Evolutionary conservation across 371 early-diverging fungal genomes (phyloP).

Genomic region (Batkoa obscura): DNA sequence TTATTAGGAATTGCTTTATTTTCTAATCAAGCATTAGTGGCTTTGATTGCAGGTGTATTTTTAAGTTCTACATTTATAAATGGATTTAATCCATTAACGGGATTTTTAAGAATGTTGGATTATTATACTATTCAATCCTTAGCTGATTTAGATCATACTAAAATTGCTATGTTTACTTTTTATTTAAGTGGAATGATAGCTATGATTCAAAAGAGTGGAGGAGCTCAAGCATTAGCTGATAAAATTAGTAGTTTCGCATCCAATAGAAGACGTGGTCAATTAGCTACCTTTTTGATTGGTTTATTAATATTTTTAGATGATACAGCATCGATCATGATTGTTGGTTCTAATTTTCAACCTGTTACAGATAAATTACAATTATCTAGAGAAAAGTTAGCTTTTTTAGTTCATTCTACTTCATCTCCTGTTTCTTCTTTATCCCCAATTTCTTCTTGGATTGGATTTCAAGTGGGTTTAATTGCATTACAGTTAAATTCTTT

Average conservation of each 20-base stretch:
- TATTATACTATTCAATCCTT: constrained; percentile 4
- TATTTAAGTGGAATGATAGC: constrained; percentile 3
- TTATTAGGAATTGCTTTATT: background rate
- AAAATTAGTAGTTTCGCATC: background rate
- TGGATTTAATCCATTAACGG: constrained; percentile 1
- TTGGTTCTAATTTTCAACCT: constrained; percentile 2
- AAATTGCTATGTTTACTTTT: constrained; percentile 6
- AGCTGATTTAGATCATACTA: background rate
- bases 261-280: background rate
- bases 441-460: constrained; percentile 5
- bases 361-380: constrained; percentile 1
- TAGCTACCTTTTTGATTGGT: background rate
- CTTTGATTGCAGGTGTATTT: constrained; percentile 3
- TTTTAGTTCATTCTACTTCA: constrained; percentile 5
- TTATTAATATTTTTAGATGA: constrained; percentile 5
- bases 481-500: background rate
- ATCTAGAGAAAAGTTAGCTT: constrained; percentile 4
- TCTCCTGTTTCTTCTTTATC: background rate
- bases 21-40: constrained; percentile 2
- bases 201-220: constrained; percentile 4
- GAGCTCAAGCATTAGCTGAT: constrained; percentile 3
- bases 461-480: constrained; percentile 5
- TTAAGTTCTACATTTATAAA: constrained; percentile 3
- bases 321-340: constrained; percentile 2
- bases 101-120: constrained; percentile 2